phyloP scores from a whole-genome alignment of 2,329 filamentous ascomycete genomes.

The Sporothrix pseudoabietina region DNA sequence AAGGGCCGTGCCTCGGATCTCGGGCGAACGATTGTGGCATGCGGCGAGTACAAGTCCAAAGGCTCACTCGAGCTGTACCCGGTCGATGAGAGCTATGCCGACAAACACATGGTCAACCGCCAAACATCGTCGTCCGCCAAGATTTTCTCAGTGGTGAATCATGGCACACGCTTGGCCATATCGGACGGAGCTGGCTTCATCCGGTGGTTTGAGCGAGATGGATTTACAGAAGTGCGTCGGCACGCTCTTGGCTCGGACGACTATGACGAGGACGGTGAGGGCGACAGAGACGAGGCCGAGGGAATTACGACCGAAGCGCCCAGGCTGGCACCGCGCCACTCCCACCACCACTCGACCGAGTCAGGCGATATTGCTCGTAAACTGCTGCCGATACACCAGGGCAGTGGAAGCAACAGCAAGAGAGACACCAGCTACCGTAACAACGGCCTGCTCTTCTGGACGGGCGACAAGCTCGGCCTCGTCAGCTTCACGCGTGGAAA shows the following conservation, averaged over 20 bases:
- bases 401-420: slow-evolving; percentile 31
- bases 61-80: slow-evolving; percentile 88
- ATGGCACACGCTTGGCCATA: slow-evolving; percentile 79
- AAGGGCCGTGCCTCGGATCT: neutral
- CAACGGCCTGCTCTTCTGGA: slow-evolving; percentile 82
- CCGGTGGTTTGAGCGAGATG: slow-evolving; percentile 91
- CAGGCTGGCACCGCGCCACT: slow-evolving; percentile 30
- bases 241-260: slow-evolving; percentile 51
- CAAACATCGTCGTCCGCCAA: slow-evolving; percentile 81
- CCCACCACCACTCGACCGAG: slow-evolving; percentile 39
- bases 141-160: slow-evolving; percentile 75
- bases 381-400: slow-evolving; percentile 63
- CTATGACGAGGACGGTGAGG: slow-evolving; percentile 49
- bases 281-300: slow-evolving; percentile 35
- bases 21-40: slow-evolving; percentile 73
- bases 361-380: slow-evolving; percentile 78
- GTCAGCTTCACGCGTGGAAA: slow-evolving; percentile 62
- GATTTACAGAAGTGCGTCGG: slow-evolving; percentile 60
- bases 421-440: slow-evolving; percentile 46
- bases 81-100: slow-evolving; percentile 41
- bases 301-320: neutral
- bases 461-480: slow-evolving; percentile 78
- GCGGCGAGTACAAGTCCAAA: slow-evolving; percentile 88
- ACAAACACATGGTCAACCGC: slow-evolving; percentile 68
- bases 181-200: slow-evolving; percentile 82